Evolutionary conservation across 768 basidiomycete genomes (phyloP).

Genomic region (Lactarius sanguifluus): DNA sequence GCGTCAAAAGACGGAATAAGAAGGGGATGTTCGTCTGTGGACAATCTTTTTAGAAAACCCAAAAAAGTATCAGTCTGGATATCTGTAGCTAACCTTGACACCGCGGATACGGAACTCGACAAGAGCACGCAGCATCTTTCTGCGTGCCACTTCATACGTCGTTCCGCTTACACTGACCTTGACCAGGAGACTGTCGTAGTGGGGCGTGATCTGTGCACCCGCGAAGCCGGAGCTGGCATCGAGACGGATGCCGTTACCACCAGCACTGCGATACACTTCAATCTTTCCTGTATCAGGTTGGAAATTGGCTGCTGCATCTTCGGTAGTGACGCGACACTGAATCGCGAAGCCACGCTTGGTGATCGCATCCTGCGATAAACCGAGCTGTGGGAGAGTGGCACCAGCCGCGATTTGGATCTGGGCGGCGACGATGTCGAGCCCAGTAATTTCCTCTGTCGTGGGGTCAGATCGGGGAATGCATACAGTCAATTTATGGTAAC

Average conservation of each 20-base stretch:
- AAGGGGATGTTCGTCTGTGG: conserved; percentile 96
- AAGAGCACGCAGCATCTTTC: conserved; percentile 99
- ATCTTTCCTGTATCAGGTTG: conserved; percentile 99
- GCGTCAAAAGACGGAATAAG: conserved; percentile 95
- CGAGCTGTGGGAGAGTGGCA: conserved; percentile 91
- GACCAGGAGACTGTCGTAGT: conserved; percentile 97
- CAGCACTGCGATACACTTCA: conserved; percentile 97
- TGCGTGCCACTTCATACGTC: conserved; percentile 96
- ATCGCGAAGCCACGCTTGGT: conserved; percentile 96
- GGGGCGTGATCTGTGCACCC: conserved; percentile 98
- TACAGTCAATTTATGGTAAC: conserved; percentile 14
- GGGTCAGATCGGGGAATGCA: conserved; percentile 8
- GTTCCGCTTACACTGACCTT: conserved; percentile 96
- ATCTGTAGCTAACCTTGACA: conserved; percentile 67
- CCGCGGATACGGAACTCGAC: conserved; percentile 99
- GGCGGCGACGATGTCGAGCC: conserved; percentile 98
- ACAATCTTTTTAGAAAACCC: background rate
- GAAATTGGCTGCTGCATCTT: conserved; percentile 90
- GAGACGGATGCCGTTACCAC: conserved; percentile 96
- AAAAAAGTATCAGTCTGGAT: background rate
- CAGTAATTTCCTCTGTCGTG: conserved; percentile 92
- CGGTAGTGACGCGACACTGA: conserved; percentile 97
- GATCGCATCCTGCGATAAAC: conserved; percentile 93
- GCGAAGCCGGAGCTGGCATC: conserved; percentile 98
- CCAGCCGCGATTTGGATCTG: conserved; percentile 99